Conservation (phyloP, 306 rosid genomes). For the Vicia villosa region DNA sequence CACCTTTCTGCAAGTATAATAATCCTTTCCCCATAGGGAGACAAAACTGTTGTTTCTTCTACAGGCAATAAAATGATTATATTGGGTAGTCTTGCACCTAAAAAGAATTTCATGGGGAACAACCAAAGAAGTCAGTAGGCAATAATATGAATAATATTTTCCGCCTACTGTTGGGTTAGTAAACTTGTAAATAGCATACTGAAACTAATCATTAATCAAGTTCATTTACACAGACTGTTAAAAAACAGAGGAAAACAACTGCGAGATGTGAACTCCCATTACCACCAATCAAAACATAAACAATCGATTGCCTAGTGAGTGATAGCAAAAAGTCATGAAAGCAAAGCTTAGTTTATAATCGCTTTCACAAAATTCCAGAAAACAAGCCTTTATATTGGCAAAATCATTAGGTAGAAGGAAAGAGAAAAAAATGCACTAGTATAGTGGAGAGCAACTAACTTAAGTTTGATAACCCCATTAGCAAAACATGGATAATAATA, state of each 20-base stretch:
- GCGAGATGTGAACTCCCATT: conserved; percentile 5
- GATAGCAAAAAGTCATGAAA: conserved; percentile 21
- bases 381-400: conserved; percentile 26
- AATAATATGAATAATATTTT: neutral
- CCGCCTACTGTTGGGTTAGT: conserved; percentile 1
- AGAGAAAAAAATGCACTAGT: neutral
- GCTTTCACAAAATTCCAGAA: conserved; percentile 27
- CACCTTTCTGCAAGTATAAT: conserved; percentile 86
- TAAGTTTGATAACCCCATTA: neutral
- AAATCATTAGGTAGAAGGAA: conserved; percentile 27
- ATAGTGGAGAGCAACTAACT: neutral
- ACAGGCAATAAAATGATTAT: conserved; percentile 59
- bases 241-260: conserved; percentile 28
- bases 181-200: conserved; percentile 12
- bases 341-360: conserved; percentile 22
- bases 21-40: conserved; percentile 58
- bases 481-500: conserved; percentile 8
- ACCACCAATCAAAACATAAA: conserved; percentile 15
- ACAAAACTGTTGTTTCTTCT: conserved; percentile 51
- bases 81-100: conserved; percentile 80
- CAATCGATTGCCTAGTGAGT: neutral
- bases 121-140: conserved; percentile 25
- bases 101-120: conserved; percentile 35
- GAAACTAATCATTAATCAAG: conserved; percentile 25
- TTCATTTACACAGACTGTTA: conserved; percentile 29